phyloP scores from a whole-genome alignment of 306 rosid species.

The Astragalus glycyphyllos region DNA sequence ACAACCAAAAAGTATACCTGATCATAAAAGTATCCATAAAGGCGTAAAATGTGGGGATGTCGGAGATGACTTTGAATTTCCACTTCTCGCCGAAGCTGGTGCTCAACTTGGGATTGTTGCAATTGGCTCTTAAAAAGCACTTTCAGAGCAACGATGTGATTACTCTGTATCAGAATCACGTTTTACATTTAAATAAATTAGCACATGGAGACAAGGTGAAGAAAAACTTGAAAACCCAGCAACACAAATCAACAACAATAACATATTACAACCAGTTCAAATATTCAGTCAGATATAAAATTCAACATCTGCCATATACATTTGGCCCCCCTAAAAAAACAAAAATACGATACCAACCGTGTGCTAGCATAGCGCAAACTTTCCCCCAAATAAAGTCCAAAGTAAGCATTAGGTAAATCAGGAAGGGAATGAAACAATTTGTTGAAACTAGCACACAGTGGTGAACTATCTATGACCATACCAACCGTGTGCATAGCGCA shows the following conservation, averaged over 20 bases:
- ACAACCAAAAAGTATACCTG: slow-evolving; percentile 59
- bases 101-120: slow-evolving; percentile 99
- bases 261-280: neutral
- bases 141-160: slow-evolving; percentile 91
- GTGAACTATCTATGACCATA: too few species aligned
- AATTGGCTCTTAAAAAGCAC: slow-evolving; percentile 96
- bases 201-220: slow-evolving; percentile 13
- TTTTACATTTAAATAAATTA: neutral
- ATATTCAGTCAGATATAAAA: neutral
- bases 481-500: neutral
- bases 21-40: slow-evolving; percentile 94
- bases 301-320: too few species aligned
- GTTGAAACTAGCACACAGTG: neutral
- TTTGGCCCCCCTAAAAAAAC: too few species aligned
- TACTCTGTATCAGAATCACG: slow-evolving; percentile 71
- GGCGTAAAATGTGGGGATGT: slow-evolving; percentile 90
- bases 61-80: slow-evolving; percentile 99
- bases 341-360: too few species aligned
- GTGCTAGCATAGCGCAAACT: neutral
- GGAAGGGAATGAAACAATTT: neutral
- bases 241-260: neutral
- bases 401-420: neutral
- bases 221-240: slow-evolving; percentile 13
- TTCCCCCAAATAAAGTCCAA: neutral
- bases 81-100: slow-evolving; percentile 96